A percentile compares a stretch with the other conserved stretches of the same genome.
phyloP scores from a whole-genome alignment of 2,329 filamentous ascomycete genomes.

The Microsporum audouinii region DNA sequence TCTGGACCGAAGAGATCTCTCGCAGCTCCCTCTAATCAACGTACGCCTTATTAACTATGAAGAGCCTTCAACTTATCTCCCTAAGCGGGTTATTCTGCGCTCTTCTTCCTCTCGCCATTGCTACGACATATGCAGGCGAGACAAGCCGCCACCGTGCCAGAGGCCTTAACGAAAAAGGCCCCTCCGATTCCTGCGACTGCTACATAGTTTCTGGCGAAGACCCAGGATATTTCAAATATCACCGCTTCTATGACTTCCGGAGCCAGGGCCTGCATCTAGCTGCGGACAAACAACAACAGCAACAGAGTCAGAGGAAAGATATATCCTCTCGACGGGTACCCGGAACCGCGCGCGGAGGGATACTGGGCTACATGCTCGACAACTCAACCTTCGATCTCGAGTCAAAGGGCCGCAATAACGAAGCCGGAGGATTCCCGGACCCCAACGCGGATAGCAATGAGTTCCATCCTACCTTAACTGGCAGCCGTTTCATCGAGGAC shows the following conservation, averaged over 20 bases:
- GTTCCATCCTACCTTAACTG: conserved; percentile 7
- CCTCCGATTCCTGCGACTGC: conserved; percentile 33
- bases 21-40: background rate
- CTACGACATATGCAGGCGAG: background rate
- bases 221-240: conserved; percentile 39
- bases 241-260: conserved; percentile 44
- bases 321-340: background rate
- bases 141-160: background rate
- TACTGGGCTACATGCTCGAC: background rate
- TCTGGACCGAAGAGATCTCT: background rate
- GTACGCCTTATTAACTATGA: background rate
- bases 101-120: background rate
- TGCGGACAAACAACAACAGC: background rate
- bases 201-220: conserved; percentile 35
- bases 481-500: conserved; percentile 18
- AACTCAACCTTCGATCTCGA: background rate
- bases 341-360: background rate
- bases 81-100: background rate
- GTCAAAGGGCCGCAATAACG: background rate
- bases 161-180: background rate
- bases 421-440: background rate
- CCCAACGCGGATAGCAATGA: background rate
- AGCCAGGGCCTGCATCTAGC: background rate
- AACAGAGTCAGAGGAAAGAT: background rate
- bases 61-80: background rate